Evolutionary conservation across 1,284 basidiomycete genomes (phyloP), one percentile per base, ranked within the genome.

Genomic region (Porodaedalea pini): DNA sequence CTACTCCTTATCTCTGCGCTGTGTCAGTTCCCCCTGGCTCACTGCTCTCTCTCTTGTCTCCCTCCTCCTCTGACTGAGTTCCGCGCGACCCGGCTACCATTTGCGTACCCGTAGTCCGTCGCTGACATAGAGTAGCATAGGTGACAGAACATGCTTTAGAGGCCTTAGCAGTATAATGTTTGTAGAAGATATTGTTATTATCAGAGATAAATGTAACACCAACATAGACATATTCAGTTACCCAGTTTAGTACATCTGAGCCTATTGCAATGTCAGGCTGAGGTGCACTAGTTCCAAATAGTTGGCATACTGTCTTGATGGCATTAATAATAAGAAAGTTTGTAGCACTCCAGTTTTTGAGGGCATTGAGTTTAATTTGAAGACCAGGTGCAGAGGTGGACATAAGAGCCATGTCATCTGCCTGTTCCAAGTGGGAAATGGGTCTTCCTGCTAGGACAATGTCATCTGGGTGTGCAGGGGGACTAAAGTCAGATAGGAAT

Each of bases 381-480:
- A 59, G 13, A 0, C 44, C 57, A 2, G 15, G 6, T 15, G 32
- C n/a, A 1, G 52, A 40, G 2, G 29, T 48, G n/a, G 32, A 50
- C 2, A 59, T 2, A 17, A 59, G n/a, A 4, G 40, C 45, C 1
- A 59, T 37, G 21, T 59, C 54, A 41, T 59, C 57, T n/a, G 57
- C 57, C 15, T 59, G 57, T 32, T 59, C 57, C 1, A 56, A 25
- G 23, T 59, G 43, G 1, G 45, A 27, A 13, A 59, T 41, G 11
- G 21, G 3, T 2, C 5, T 13, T 0, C 47, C 47, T 3, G 4
- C n/a, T 1, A 59, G 52, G 1, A 17, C 10, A 1, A 50, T 39
- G 27, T 59, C 53, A 36, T 48, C 57, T 1, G 11, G n/a, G 2
- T 49, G 29, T 1, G 7, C 3, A 7, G 36, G 34, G 0, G 54